Conservation (phyloP, 805 yeast species). For the Schwanniomyces sp. region DNA sequence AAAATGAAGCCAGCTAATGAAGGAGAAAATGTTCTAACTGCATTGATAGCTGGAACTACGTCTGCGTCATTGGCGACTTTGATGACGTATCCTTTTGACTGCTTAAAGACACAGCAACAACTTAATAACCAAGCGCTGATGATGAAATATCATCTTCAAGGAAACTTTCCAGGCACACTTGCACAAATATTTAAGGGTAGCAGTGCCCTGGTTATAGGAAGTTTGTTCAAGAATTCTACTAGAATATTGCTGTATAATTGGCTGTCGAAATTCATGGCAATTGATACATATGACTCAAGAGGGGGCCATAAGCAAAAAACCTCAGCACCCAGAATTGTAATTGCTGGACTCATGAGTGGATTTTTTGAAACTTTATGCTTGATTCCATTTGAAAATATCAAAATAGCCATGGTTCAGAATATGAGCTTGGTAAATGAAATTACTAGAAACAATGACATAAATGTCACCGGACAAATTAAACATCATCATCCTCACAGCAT, state of each 20-base stretch:
- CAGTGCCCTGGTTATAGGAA: conserved; percentile 74
- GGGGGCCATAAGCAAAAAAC: conserved; percentile 53
- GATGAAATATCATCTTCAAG: conserved; percentile 31
- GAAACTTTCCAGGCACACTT: conserved; percentile 29
- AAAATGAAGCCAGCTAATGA: conserved; percentile 1
- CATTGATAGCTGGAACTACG: conserved; percentile 57
- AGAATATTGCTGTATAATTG: conserved; percentile 75
- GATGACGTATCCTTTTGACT: conserved; percentile 71
- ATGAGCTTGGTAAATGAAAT: conserved; percentile 35
- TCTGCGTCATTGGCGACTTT: conserved; percentile 66
- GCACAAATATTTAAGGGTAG: conserved; percentile 57
- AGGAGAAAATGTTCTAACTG: conserved; percentile 48
- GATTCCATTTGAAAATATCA: conserved; percentile 88
- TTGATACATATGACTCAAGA: conserved; percentile 27
- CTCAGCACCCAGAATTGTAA: conserved; percentile 75
- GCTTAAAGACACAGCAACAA: conserved; percentile 63
- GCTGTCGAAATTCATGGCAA: conserved; percentile 67
- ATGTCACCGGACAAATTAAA: conserved; percentile 27
- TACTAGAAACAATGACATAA: conserved; percentile 17
- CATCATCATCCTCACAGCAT: conserved; percentile 24
- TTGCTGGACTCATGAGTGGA: conserved; percentile 86
- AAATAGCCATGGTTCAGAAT: conserved; percentile 77
- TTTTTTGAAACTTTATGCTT: conserved; percentile 77
- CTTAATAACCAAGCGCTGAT: conserved; percentile 46
- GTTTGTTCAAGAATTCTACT: conserved; percentile 68